Percentiles rank a stretch among this genome's conserved stretches.
Conservation (phyloP, 306 rosid species). For the Sindora glabra region DNA sequence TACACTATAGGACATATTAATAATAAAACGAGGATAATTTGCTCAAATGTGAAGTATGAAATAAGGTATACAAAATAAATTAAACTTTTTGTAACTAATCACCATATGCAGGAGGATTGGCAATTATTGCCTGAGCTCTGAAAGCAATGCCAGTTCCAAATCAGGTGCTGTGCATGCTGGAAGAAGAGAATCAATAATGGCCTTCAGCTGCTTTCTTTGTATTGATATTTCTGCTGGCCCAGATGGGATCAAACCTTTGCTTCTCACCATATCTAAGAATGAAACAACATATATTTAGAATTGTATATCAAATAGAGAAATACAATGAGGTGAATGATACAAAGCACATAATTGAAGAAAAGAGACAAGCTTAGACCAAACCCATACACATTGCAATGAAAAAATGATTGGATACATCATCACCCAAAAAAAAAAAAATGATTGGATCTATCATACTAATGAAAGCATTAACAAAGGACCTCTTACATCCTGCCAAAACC, state of each 20-base stretch:
- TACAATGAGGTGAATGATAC: no score
- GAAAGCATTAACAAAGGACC: conserved; percentile 20
- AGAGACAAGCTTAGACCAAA: conserved; percentile 14
- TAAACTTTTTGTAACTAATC: conserved; percentile 28
- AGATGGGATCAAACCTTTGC: conserved; percentile 91
- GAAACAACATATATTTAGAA: conserved; percentile 13
- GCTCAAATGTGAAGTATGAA: conserved; percentile 1
- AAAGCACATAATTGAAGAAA: no score
- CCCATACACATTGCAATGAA: neutral
- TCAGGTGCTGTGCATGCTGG: conserved; percentile 97
- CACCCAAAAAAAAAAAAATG: no score
- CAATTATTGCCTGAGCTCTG: conserved; percentile 91
- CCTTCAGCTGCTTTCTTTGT: conserved; percentile 76
- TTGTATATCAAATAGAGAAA: no score
- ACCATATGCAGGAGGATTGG: conserved; percentile 97
- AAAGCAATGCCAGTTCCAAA: conserved; percentile 72
- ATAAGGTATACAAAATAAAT: conserved; percentile 21
- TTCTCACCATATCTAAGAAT: conserved; percentile 80
- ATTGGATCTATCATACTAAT: no score
- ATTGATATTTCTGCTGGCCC: conserved; percentile 74
- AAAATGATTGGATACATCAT: no score
- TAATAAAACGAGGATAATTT: neutral
- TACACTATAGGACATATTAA: neutral
- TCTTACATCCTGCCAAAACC: conserved; percentile 91
- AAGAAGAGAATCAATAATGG: conserved; percentile 80